These are phyloP conservation scores for Daldinia decipiens DNA, from an alignment of 495 filamentous ascomycete species.

Conservation along the genomic window DNA sequence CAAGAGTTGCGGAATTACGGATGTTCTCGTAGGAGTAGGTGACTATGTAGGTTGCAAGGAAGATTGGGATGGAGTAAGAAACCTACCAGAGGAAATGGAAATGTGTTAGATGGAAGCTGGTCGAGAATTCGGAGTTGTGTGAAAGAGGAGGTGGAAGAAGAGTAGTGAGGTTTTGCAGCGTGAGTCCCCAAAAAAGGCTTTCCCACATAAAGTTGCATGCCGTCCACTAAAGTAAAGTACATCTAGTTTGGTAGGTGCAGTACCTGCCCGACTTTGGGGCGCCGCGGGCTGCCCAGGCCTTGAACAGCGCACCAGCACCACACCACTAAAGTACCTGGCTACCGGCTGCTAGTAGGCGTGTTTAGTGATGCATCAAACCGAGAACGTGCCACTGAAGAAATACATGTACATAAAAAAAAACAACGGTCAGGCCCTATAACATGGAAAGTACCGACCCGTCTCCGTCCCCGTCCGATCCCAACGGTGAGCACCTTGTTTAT, in stretches of 20 bases:
- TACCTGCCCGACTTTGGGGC: conserved; percentile 28
- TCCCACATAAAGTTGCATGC: conserved; percentile 47
- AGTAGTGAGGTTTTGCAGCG: conserved; percentile 51
- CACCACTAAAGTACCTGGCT: conserved; percentile 27
- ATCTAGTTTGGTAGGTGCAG: conserved; percentile 10
- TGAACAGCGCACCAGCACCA: conserved; percentile 37
- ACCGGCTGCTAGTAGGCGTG: conserved; percentile 33
- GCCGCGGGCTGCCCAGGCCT: conserved; percentile 16
- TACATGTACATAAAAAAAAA: conserved; percentile 10
- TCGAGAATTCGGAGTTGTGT: conserved; percentile 46
- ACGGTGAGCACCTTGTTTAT: neutral
- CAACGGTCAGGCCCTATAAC: conserved; percentile 12
- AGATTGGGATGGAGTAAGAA: conserved; percentile 30
- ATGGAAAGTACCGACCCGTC: conserved; percentile 12
- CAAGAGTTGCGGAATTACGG: conserved; percentile 25
- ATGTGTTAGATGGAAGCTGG: conserved; percentile 39
- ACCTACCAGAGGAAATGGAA: conserved; percentile 45
- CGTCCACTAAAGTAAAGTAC: conserved; percentile 32
- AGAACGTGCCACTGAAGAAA: conserved; percentile 39
- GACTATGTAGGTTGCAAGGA: conserved; percentile 8
- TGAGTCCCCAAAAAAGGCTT: conserved; percentile 48
- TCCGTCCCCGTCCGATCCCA: neutral
- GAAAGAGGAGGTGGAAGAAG: conserved; percentile 52
- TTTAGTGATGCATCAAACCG: conserved; percentile 44
- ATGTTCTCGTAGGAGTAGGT: conserved; percentile 1